These are phyloP conservation scores for Ilex aquifolium DNA, from an alignment of 257 asterid genomes.

Conservation along the genomic window DNA sequence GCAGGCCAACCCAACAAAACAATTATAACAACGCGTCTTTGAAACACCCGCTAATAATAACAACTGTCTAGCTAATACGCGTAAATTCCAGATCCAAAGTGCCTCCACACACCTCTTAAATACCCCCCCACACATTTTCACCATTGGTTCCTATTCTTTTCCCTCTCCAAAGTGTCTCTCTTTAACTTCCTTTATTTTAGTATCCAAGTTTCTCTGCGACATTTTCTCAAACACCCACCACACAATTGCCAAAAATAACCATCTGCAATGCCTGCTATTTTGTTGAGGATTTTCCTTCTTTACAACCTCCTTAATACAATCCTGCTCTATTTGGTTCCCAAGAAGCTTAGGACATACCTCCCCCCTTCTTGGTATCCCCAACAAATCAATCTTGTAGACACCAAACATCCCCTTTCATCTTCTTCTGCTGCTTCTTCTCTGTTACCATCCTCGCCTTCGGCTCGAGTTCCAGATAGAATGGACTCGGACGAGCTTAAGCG, in stretches of 20 bases:
- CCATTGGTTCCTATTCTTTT: neutral
- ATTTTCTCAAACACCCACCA: conserved; percentile 1
- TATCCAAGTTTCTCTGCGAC: conserved; percentile 18
- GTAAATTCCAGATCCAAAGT: neutral
- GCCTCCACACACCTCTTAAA: neutral
- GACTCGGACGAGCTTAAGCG: conserved; percentile 41
- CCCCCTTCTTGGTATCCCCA: conserved; percentile 35
- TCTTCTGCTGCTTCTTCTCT: too few relatives aligned
- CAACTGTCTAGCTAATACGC: conserved; percentile 14
- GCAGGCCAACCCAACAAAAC: conserved; percentile 10
- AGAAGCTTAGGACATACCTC: conserved; percentile 38
- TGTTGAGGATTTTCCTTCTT: conserved; percentile 27
- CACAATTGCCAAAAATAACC: neutral
- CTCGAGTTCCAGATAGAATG: conserved; percentile 21
- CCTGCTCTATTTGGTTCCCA: conserved; percentile 34
- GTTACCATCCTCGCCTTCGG: too few relatives aligned
- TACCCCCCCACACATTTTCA: neutral
- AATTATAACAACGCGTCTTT: conserved; percentile 36
- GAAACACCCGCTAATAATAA: conserved; percentile 19
- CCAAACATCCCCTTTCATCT: conserved; percentile 1
- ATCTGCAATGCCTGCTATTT: conserved; percentile 20
- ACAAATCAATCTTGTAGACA: neutral
- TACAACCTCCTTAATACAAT: conserved; percentile 39
- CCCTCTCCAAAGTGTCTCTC: neutral
- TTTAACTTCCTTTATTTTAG: conserved; percentile 15